Evolutionary conservation across 768 basidiomycete species (phyloP), one percentile per base, ranked within the genome.

Genomic region (Leccinum arenicola): DNA sequence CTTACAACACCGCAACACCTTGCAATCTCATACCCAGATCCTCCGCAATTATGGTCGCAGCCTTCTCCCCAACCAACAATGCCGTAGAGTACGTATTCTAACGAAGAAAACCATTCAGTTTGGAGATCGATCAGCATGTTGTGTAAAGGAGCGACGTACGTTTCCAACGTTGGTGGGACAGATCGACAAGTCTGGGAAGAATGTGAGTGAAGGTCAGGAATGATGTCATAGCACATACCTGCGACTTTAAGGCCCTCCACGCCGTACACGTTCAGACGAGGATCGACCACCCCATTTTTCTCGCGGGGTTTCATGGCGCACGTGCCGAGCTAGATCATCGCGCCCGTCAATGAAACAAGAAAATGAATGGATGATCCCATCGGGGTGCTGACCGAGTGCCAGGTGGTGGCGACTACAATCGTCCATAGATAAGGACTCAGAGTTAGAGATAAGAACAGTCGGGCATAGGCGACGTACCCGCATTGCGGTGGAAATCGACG

Each of bases 301-400:
- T 29, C 35, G 12, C 36, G 61, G 17, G 52, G 51, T 35, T 87
- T 87, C 87, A 89, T 89, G 1, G 86, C 80, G 56, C 86, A 88
- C 0, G 86, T 88, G 33, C 86, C 51, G 3, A 52, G 51, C 51
- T 52, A 52, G 21, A 35, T 35, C 4, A 31, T 17, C 11, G 10
- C 14, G n/a, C 21, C 7, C 19, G 11, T 52, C 51, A 50, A 11
- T 35, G 14, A 33, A 40, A 36, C 6, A 50, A 27, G 23, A 9
- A 27, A 23, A 27, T 3, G 27, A 21, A 6, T 4, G 5, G 17
- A 17, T 10, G 9, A 15, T 2, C 9, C 1, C 12, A 21, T 47
- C 6, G 19, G 25, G n/a, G 33, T 14, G 19, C 51, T 35, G n/a
- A 52, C 51, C 51, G 51, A 52, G 33, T 52, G 51, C 21, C 51